phyloP scores from a whole-genome alignment of 2,329 filamentous ascomycete genomes.

The Fusarium nanum region DNA sequence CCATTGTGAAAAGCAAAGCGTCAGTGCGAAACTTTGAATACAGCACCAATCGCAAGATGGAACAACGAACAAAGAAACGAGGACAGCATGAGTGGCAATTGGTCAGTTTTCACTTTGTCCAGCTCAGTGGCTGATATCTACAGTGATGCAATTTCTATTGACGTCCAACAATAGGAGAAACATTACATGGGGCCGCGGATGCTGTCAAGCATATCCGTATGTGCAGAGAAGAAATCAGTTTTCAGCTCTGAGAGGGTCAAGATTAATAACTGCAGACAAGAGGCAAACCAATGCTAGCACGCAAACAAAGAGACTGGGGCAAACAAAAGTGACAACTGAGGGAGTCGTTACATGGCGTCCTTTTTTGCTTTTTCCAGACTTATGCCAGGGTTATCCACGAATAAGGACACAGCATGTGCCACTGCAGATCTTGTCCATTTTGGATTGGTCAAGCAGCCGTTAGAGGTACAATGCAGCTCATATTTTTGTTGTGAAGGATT shows the following conservation, averaged over 20 bases:
- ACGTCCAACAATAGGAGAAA: not conserved
- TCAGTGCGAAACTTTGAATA: not conserved
- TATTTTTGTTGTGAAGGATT: not conserved
- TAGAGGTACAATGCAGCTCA: not conserved
- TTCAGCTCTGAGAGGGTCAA: not conserved
- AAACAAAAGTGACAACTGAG: not conserved
- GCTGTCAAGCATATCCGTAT: not conserved
- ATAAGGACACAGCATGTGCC: not conserved
- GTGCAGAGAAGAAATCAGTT: not conserved
- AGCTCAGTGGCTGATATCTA: not conserved
- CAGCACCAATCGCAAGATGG: not conserved
- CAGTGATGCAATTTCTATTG: not conserved
- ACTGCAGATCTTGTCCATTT: not conserved
- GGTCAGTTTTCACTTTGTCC: not conserved
- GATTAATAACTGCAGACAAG: not conserved
- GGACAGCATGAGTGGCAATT: not conserved
- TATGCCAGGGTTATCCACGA: not conserved
- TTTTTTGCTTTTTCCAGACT: slow-evolving; percentile 1
- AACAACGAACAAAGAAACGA: not conserved
- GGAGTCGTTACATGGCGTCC: not conserved
- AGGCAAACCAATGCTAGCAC: not conserved
- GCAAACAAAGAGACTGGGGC: not conserved
- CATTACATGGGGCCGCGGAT: not conserved
- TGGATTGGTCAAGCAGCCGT: not conserved
- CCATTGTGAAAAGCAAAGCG: not conserved